These are phyloP conservation scores for Coprinopsis strossmayeri DNA, from an alignment of 768 basidiomycete species.

Conservation along the genomic window DNA sequence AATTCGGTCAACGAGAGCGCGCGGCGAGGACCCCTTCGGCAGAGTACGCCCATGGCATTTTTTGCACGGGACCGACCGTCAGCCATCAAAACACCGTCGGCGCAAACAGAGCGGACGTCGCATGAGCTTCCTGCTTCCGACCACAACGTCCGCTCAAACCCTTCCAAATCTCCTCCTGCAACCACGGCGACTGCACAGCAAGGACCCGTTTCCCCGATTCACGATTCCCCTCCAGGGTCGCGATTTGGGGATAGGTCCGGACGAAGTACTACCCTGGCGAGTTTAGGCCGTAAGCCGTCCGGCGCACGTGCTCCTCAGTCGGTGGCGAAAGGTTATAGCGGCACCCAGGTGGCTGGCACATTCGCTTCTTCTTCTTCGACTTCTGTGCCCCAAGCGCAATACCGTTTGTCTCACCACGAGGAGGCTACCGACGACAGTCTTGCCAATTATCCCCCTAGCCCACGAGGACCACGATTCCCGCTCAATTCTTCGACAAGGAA, in stretches of 20 bases:
- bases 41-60: constrained; percentile 34
- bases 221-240: background rate
- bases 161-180: constrained; percentile 10
- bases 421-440: constrained; percentile 17
- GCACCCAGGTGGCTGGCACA: constrained; percentile 18
- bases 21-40: constrained; percentile 20
- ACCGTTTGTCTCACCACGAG: constrained; percentile 26
- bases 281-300: constrained; percentile 65
- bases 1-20: background rate
- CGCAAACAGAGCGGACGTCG: background rate
- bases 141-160: constrained; percentile 7
- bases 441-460: constrained; percentile 6
- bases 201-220: constrained; percentile 9
- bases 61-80: constrained; percentile 21
- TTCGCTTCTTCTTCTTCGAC: constrained; percentile 29
- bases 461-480: constrained; percentile 12
- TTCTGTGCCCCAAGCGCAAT: constrained; percentile 10
- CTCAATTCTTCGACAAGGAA: constrained; percentile 8
- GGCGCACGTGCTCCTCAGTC: constrained; percentile 71
- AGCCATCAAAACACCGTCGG: constrained; percentile 13
- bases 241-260: constrained; percentile 5
- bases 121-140: background rate
- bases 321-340: constrained; percentile 32
- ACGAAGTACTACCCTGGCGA: constrained; percentile 25
- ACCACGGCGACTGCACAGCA: constrained; percentile 23